Conservation (phyloP, 192 early-diverging fungal species). For the Gaertneriomyces sp. region DNA sequence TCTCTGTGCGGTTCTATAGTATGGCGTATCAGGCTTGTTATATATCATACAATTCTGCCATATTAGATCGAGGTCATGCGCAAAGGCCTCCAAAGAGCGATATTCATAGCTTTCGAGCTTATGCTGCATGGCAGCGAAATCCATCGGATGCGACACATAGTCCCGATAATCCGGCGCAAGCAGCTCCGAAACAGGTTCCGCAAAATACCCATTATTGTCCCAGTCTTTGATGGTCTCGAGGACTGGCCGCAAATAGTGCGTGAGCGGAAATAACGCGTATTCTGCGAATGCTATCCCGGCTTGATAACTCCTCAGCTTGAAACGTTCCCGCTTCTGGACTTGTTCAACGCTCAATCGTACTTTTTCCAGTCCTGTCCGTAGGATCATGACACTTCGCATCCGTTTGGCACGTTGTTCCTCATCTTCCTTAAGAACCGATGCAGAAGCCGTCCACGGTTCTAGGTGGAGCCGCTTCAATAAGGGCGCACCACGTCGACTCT, state of each 20-base stretch:
- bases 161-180: conserved; percentile 75
- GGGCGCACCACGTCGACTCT: conserved; percentile 84
- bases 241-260: conserved; percentile 58
- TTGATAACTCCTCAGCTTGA: conserved; percentile 42
- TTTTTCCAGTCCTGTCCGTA: conserved; percentile 83
- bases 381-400: conserved; percentile 33
- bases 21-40: conserved; percentile 69
- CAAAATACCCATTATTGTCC: conserved; percentile 68
- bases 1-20: conserved; percentile 60
- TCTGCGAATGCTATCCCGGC: conserved; percentile 66
- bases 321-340: conserved; percentile 57
- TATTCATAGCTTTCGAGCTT: conserved; percentile 62
- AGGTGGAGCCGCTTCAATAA: conserved; percentile 92
- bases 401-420: conserved; percentile 73
- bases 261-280: conserved; percentile 66
- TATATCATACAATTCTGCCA: conserved; percentile 73
- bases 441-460: conserved; percentile 81
- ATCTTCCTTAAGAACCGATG: conserved; percentile 59
- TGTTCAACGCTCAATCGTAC: conserved; percentile 79
- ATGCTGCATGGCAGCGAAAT: conserved; percentile 60
- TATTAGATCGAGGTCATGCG: conserved; percentile 68
- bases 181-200: conserved; percentile 61
- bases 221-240: conserved; percentile 61
- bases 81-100: conserved; percentile 51
- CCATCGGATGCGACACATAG: conserved; percentile 73